Percentiles rank a stretch among this genome's conserved stretches.
Evolutionary conservation across 164 flowering plant genomes (phyloP).

Genomic region (Litsea cubeba): DNA sequence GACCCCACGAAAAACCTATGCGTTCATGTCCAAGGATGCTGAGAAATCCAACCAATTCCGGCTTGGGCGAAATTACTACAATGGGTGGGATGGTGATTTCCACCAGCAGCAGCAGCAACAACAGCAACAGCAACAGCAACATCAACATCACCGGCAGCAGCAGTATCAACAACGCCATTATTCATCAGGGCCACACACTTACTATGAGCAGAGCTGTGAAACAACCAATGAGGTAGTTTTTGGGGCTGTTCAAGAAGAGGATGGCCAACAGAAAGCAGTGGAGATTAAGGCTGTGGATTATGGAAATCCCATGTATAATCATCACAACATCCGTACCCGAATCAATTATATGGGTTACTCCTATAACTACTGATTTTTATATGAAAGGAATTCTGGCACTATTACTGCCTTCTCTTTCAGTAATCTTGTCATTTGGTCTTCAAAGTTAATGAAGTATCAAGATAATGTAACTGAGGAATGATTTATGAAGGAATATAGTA

Average conservation of each 20-base stretch:
- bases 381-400: not conserved
- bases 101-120: slow-evolving; percentile 25
- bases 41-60: slow-evolving; percentile 63
- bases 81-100: slow-evolving; percentile 49
- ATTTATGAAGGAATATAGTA: not conserved
- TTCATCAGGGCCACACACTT: slow-evolving; percentile 55
- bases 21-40: slow-evolving; percentile 79
- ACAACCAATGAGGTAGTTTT: slow-evolving; percentile 69
- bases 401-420: not conserved
- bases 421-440: not conserved
- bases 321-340: slow-evolving; percentile 45
- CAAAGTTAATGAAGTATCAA: not conserved
- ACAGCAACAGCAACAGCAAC: slow-evolving; percentile 3
- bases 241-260: slow-evolving; percentile 84
- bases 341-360: slow-evolving; percentile 35
- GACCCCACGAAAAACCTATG: slow-evolving; percentile 74
- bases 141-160: slow-evolving; percentile 20
- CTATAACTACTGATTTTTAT: not conserved
- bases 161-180: slow-evolving; percentile 19
- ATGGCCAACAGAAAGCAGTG: slow-evolving; percentile 28
- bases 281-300: slow-evolving; percentile 66
- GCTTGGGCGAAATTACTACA: slow-evolving; percentile 51
- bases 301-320: slow-evolving; percentile 39
- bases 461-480: not conserved
- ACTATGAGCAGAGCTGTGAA: slow-evolving; percentile 63